Evolutionary conservation across 2,329 filamentous ascomycete species (phyloP), one percentile per base, ranked within the genome.

Genomic region (Leptodontidium sp.): DNA sequence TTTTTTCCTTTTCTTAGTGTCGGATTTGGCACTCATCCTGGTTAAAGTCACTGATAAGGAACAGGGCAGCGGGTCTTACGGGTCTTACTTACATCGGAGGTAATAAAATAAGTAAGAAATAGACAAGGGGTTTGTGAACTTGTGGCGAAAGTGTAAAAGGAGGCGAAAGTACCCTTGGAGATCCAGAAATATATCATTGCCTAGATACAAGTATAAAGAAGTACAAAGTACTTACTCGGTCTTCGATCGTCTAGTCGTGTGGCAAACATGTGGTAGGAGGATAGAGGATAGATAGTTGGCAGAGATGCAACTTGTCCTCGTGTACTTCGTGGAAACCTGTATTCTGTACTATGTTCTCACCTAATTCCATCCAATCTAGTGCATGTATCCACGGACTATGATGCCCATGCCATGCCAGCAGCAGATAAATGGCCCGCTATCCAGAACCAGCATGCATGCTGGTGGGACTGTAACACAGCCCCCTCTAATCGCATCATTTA

Each of bases 201-300:
- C 29, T n/a, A 17, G 32, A 24, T 32, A 32, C 29, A 32, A 32
- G 38, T 40, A 14, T 32, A 40, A 17, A 15, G 29, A 40, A 40
- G 55, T 12, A 58, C 11, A 58, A 40, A n/a, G 55, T 40, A 43
- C 17, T 8, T 17, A 3, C 8, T 14, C 47, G n/a, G n/a, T 26
- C n/a, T 7, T 21, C 47, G 21, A 5, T 50, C n/a, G 47, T 43
- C n/a, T n/a, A 58, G 32, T 45, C 57, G 57, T 59, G 38, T 59
- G 57, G 57, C 38, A 40, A 43, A 59, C 38, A 59, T 59, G 57
- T 59, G 57, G n/a, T 9, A 43, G 43, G 38, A 43, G 57, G 57
- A 59, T 59, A 21, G 4, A 17, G 45, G 57, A 5, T 32, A 6
- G 29, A 32, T 32, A 6, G 29, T 43, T 24, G 32, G 35, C 35